Base-by-base conservation (phyloP, 139 green algal species). In the Chlorella sp. region DNA sequence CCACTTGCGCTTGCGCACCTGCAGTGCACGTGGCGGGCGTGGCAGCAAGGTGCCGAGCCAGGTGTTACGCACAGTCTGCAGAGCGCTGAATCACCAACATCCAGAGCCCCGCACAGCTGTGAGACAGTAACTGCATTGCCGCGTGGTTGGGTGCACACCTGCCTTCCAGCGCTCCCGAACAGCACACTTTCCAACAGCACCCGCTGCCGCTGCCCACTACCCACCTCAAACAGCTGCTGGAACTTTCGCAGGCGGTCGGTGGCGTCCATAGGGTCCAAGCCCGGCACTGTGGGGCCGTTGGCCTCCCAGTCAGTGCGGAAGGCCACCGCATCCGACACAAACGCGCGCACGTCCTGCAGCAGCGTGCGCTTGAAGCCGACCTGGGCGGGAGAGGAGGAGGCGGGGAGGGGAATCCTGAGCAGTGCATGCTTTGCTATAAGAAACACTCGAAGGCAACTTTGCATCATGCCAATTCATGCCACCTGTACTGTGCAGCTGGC, bases 1-100 rank as follows among this genome's bases (percentile, higher is more conserved):
- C 96, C 96, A 98, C 91, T 98, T 98, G 87, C 92, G 92, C 91
- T 98, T 98, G 84, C 95, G 94, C 36, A 96, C 92, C 90, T 95
- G 80, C 73, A 80, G 21, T 2, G 44, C 51, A 60, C 11, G 51
- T 60, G 3, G 51, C 12, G n/a, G n/a, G n/a, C n/a, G n/a, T n/a
- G n/a, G n/a, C n/a, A n/a, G n/a, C n/a, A n/a, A n/a, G n/a, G n/a
- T n/a, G n/a, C n/a, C n/a, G n/a, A n/a, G n/a, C n/a, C n/a, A n/a
- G n/a, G n/a, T n/a, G n/a, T n/a, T n/a, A n/a, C n/a, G n/a, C n/a
- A n/a, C n/a, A n/a, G n/a, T n/a, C n/a, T n/a, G n/a, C n/a, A n/a
- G n/a, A n/a, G n/a, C n/a, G n/a, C n/a, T n/a, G n/a, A n/a, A n/a
- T n/a, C n/a, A n/a, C n/a, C n/a, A n/a, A n/a, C n/a, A n/a, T n/a